Conservation (phyloP, 331 rosid species). For the Dryas integrifolia region DNA sequence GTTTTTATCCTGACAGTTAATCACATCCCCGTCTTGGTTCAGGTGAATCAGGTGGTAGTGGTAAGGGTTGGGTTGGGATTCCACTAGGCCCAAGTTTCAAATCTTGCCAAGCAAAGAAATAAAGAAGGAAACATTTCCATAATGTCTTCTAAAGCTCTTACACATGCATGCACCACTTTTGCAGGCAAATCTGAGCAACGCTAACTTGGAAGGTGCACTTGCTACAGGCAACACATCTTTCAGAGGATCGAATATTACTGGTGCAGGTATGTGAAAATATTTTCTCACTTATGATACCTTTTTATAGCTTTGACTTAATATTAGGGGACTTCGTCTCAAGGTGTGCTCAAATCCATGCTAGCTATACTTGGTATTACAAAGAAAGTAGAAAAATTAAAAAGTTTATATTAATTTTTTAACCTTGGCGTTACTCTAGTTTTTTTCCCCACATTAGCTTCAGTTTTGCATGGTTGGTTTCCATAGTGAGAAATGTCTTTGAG, state of each 20-base stretch:
- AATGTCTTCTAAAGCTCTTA: conserved; percentile 4
- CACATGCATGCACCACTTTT: conserved; percentile 18
- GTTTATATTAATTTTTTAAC: not conserved
- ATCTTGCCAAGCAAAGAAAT: not conserved
- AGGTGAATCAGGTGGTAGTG: not conserved
- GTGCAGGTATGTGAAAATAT: conserved; percentile 57
- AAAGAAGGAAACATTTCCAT: not conserved
- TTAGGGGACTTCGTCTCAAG: not conserved
- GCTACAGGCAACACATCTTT: conserved; percentile 84
- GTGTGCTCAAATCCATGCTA: not conserved
- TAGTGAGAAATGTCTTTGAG: not conserved
- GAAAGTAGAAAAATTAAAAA: not conserved
- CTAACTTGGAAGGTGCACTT: conserved; percentile 88
- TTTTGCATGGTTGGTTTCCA: not conserved
- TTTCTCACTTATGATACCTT: not conserved
- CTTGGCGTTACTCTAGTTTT: not conserved
- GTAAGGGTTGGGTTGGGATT: not conserved
- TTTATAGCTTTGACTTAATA: not conserved
- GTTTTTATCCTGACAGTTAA: not conserved
- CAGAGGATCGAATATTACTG: conserved; percentile 65
- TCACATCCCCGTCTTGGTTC: not conserved
- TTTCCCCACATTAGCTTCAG: not conserved
- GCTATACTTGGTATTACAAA: not conserved
- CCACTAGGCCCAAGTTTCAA: not conserved
- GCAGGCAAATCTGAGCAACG: conserved; percentile 77